Conservation (phyloP, 1,284 basidiomycete genomes). For the Leccinum olivaceoglutinosum region DNA sequence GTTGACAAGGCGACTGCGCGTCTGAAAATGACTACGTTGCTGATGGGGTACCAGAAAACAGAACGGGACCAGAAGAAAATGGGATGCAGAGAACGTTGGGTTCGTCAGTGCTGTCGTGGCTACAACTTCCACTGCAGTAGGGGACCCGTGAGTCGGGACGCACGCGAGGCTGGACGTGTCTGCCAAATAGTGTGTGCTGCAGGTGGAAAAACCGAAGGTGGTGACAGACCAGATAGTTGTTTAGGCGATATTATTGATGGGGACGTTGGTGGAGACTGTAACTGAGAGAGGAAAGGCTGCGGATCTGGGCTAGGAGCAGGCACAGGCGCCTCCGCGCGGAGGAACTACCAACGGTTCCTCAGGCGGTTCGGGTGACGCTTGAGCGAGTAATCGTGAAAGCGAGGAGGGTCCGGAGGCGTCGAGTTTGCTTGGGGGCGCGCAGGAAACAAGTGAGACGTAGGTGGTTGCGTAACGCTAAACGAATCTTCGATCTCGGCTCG, state of each 20-base stretch:
- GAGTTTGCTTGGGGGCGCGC: constrained; percentile 57
- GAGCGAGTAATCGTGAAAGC: constrained; percentile 69
- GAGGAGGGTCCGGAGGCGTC: constrained; percentile 68
- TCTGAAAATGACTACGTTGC: constrained; percentile 54
- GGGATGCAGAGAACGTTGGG: constrained; percentile 37
- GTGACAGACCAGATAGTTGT: constrained; percentile 15
- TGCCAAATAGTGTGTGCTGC: constrained; percentile 23
- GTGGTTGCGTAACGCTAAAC: constrained; percentile 55
- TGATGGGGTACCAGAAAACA: constrained; percentile 42
- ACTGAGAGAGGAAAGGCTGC: neutral
- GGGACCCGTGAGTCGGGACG: constrained; percentile 49
- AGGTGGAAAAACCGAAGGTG: constrained; percentile 28
- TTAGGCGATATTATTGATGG: constrained; percentile 29
- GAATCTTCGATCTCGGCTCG: constrained; percentile 64
- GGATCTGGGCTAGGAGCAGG: constrained; percentile 1
- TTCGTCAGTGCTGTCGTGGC: constrained; percentile 67
- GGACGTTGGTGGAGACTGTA: constrained; percentile 27
- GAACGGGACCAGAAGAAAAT: constrained; percentile 37
- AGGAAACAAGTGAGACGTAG: constrained; percentile 60
- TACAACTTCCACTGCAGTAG: constrained; percentile 45
- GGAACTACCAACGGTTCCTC: constrained; percentile 29
- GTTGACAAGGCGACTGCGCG: constrained; percentile 31
- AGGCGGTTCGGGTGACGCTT: constrained; percentile 46
- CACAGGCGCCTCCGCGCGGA: constrained; percentile 14
- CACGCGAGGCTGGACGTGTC: constrained; percentile 53